Conservation (phyloP, 768 basidiomycete genomes). For the Chlorophyllum brunneum region DNA sequence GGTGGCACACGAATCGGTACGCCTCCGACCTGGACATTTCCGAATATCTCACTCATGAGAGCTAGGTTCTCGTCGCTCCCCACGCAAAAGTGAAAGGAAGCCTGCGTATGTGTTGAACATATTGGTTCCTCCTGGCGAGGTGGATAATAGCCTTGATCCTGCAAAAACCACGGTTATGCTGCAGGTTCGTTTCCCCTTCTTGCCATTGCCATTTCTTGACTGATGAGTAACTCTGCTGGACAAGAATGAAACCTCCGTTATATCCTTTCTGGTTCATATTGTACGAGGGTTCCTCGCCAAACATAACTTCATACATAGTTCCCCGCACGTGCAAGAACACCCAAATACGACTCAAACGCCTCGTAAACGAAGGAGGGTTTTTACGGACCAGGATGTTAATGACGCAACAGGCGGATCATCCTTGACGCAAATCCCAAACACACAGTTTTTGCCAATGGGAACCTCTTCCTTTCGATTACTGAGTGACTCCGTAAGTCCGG, state of each 20-base stretch:
- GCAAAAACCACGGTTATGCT: constrained; percentile 65
- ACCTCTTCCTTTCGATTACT: not conserved
- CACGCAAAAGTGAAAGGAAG: constrained; percentile 73
- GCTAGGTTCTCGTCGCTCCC: constrained; percentile 69
- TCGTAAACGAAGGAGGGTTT: constrained; percentile 49
- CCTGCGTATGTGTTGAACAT: constrained; percentile 85
- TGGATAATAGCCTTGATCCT: constrained; percentile 84
- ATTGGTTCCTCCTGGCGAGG: constrained; percentile 53
- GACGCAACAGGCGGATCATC: constrained; percentile 20
- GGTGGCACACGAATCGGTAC: constrained; percentile 50
- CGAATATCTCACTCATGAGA: constrained; percentile 15
- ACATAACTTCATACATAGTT: constrained; percentile 49
- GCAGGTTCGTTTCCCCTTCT: constrained; percentile 39
- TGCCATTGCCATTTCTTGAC: constrained; percentile 11
- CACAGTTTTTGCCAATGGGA: not conserved
- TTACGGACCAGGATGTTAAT: constrained; percentile 13
- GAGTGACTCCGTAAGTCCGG: not conserved
- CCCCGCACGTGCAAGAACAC: constrained; percentile 15
- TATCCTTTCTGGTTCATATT: constrained; percentile 51
- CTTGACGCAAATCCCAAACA: constrained; percentile 1
- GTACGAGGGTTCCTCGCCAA: constrained; percentile 60
- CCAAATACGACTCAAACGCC: constrained; percentile 21
- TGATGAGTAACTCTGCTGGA: constrained; percentile 13
- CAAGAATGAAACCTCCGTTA: constrained; percentile 62
- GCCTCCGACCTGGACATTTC: constrained; percentile 13